These are phyloP conservation scores for Solanum lycopersicoides DNA, from an alignment of 257 asterid species.

Conservation along the genomic window DNA sequence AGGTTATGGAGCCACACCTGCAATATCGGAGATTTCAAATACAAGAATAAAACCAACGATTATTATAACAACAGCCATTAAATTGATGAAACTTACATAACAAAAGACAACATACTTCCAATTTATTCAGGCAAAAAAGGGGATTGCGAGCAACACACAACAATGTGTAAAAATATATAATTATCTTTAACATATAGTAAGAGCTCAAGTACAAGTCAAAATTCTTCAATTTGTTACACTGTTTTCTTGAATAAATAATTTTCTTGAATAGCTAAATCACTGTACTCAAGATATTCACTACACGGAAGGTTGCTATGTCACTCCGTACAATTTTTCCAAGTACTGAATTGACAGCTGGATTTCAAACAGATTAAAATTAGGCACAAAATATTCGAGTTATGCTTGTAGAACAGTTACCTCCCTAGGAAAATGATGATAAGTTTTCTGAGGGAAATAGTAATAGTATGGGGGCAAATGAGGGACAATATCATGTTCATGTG, in stretches of 20 bases:
- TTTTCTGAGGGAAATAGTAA: slow-evolving; percentile 55
- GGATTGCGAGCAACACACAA: background rate
- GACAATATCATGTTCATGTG: slow-evolving; percentile 83
- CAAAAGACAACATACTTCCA: background rate
- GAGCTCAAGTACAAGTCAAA: background rate
- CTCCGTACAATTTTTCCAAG: background rate
- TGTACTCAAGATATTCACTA: background rate
- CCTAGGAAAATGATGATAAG: slow-evolving; percentile 87
- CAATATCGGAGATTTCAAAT: background rate
- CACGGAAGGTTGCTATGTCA: background rate
- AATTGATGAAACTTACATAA: background rate
- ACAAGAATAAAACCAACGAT: background rate
- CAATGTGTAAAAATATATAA: background rate
- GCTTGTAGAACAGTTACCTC: slow-evolving; percentile 43
- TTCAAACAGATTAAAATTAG: background rate
- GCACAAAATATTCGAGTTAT: background rate
- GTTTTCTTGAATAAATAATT: background rate
- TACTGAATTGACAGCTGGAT: background rate
- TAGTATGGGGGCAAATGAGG: slow-evolving; percentile 98
- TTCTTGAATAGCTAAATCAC: background rate
- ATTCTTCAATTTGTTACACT: background rate
- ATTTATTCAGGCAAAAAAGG: background rate
- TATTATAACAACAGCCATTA: background rate
- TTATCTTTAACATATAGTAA: background rate
- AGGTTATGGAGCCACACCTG: slow-evolving; percentile 75